Evolutionary conservation across 306 rosid genomes (phyloP), one percentile per base, ranked within the genome.

Genomic region (Cucurbita moschata): DNA sequence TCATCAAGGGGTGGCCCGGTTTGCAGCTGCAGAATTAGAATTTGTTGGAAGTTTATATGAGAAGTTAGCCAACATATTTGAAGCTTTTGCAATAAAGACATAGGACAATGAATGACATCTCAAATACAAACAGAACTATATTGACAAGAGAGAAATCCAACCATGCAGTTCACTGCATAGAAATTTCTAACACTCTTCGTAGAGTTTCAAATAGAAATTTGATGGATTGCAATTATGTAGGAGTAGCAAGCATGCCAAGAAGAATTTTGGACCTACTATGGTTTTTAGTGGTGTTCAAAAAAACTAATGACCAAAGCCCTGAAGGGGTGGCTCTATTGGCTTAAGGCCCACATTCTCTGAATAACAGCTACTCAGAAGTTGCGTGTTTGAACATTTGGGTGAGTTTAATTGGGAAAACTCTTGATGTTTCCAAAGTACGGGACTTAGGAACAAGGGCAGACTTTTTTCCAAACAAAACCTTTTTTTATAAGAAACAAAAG

Each of bases 1-100:
- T 95, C 99, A 88, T 95, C 99, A 44, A 95, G 84, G 30, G 97
- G 99, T 21, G 85, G 86, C 79, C 99, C 99, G 19, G 96, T 82
- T 75, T 95, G 97, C 83, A 95, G 90, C 99, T 95, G 91, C 83
- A 85, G 35, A 79, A 72, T 79, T 57, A 81, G 65, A 79, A 66
- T 19, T 68, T 61, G 58, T 52, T 11, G 50, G 82, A 75, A 83
- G 73, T 71, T 50, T 75, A 40, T 19, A 9, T 37, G 38, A 68
- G 76, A 72, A 65, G 52, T 63, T 59, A 44, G 68, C 76, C 57
- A 67, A 77, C 38, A 74, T 53, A 77, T 16, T 37, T 19, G 52
- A 71, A 68, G 37, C 8, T 54, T 5, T 65, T 65, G 38, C 71
- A 42, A 65, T 42, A 42, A 64, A 64, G 42, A 18, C 52, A 64